These are phyloP conservation scores for Myriosclerotinia scirpicola DNA, from an alignment of 2,329 filamentous ascomycete species.

Conservation along the genomic window DNA sequence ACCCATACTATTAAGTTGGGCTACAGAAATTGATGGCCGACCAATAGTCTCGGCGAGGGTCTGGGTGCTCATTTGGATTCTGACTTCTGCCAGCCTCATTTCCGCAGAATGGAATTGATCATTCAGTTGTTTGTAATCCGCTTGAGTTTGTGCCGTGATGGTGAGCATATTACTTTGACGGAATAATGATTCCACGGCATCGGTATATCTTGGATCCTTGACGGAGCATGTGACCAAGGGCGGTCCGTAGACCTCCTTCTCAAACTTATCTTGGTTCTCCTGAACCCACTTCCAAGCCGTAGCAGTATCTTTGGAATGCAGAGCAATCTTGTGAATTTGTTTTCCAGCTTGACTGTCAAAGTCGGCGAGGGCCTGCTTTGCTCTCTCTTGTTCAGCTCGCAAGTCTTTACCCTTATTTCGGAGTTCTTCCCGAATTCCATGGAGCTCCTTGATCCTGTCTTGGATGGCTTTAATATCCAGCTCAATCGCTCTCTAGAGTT, in stretches of 20 bases:
- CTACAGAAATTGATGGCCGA: conserved; percentile 46
- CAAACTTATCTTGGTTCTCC: conserved; percentile 61
- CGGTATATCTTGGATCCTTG: conserved; percentile 57
- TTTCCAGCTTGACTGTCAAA: conserved; percentile 76
- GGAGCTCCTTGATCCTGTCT: conserved; percentile 38
- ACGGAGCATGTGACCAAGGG: conserved; percentile 64
- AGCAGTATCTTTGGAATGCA: conserved; percentile 61
- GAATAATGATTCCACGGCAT: conserved; percentile 59
- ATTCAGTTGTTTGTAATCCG: conserved; percentile 74
- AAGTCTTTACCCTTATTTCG: conserved; percentile 43
- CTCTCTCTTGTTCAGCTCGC: conserved; percentile 43
- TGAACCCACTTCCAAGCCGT: conserved; percentile 81
- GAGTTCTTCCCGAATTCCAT: conserved; percentile 35
- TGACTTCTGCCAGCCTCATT: conserved; percentile 67
- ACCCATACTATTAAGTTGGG: conserved; percentile 59
- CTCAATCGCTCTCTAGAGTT: conserved; percentile 56
- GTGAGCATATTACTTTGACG: conserved; percentile 53
- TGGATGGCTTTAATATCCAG: conserved; percentile 55
- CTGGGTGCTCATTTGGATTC: conserved; percentile 55
- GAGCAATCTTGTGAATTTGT: conserved; percentile 65
- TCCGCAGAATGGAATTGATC: conserved; percentile 57
- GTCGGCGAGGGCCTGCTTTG: conserved; percentile 52
- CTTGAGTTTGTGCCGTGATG: conserved; percentile 73
- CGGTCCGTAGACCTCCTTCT: conserved; percentile 64
- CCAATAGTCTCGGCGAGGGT: conserved; percentile 53